These are phyloP conservation scores for Stagonosporopsis vannaccii DNA, from an alignment of 2,329 filamentous ascomycete genomes.

Conservation along the genomic window DNA sequence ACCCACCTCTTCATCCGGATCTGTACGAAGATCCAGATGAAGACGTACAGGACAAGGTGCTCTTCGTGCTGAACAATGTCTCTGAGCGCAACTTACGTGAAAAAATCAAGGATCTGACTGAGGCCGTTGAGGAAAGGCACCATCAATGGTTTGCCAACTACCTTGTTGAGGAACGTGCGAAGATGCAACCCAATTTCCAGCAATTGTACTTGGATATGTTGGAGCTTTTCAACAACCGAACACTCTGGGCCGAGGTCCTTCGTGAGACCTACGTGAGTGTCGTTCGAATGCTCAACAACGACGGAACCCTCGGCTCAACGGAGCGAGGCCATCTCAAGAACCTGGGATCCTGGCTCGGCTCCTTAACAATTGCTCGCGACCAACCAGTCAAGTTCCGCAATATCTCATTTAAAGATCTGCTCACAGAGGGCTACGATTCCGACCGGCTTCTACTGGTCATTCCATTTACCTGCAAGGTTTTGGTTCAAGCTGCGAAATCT, in stretches of 20 bases:
- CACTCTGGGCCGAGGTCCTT: constrained; percentile 86
- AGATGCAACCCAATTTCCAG: constrained; percentile 97
- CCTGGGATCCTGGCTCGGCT: constrained; percentile 90
- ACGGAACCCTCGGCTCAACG: constrained; percentile 82
- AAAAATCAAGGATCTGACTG: constrained; percentile 82
- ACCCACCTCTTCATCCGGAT: constrained; percentile 68
- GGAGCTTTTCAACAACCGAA: constrained; percentile 78
- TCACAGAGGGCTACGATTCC: constrained; percentile 92
- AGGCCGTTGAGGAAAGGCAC: constrained; percentile 79
- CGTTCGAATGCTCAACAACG: constrained; percentile 86
- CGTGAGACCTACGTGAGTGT: constrained; percentile 91
- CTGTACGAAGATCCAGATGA: constrained; percentile 83
- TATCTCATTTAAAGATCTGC: constrained; percentile 93
- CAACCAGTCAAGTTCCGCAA: constrained; percentile 96
- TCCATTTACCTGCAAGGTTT: constrained; percentile 95
- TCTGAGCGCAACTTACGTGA: constrained; percentile 86
- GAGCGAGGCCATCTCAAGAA: constrained; percentile 93
- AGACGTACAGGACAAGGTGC: constrained; percentile 87
- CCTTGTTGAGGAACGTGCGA: constrained; percentile 93
- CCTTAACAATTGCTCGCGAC: constrained; percentile 89
- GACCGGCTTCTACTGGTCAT: constrained; percentile 92
- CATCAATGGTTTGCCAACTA: constrained; percentile 97
- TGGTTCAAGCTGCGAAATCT: constrained; percentile 83
- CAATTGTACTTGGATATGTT: constrained; percentile 90
- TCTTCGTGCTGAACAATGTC: constrained; percentile 96